Base-by-base conservation (phyloP, 2,329 filamentous ascomycete genomes). In the Botrytis byssoidea region DNA sequence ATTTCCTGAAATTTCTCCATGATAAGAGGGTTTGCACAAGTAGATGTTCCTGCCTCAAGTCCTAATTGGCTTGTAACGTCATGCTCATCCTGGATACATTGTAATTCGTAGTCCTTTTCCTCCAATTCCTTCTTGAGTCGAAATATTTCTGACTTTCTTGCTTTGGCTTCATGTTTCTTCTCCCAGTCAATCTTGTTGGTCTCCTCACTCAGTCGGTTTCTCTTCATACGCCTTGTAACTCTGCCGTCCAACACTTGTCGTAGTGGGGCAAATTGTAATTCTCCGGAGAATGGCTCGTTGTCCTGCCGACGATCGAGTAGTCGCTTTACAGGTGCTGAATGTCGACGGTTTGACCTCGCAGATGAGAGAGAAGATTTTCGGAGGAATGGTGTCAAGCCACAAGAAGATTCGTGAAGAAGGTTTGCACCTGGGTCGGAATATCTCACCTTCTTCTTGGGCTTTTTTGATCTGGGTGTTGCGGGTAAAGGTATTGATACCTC, bases 311-410 rank as follows among this genome's bases (percentile, higher is more conserved):
- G 76, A 70, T 79, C 79, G 51, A 70, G 78, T 4, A 75, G 61
- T 46, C 46, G 76, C 25, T 63, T 63, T 6, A 80, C 76, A 1
- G 86, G 84, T 0, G 84, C 84, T 0, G 87, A 87, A 70, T 84
- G 84, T 35, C 86, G 84, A 9, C 86, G 84, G 22, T 83, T 83
- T 55, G 83, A 82, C 71, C 71, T 81, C 1, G 77, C 73, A 79
- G 81, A 79, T 76, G 75, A 78, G 67, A 90, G 83, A 1, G 84
- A 84, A 0, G 88, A 84, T 32, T 88, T 85, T 55, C 83, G 83
- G 61, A 91, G 82, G 82, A 89, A 87, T 1, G 89, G 89, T 1
- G 89, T 90, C 42, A 91, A 80, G 3, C 89, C 88, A 0, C 86
- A 89, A 32, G 70, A 32, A 3, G 85, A 83, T 16, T 77, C 77